Evolutionary conservation across 2,329 filamentous ascomycete species (phyloP).

Genomic region (Uncinocarpus reesii): DNA sequence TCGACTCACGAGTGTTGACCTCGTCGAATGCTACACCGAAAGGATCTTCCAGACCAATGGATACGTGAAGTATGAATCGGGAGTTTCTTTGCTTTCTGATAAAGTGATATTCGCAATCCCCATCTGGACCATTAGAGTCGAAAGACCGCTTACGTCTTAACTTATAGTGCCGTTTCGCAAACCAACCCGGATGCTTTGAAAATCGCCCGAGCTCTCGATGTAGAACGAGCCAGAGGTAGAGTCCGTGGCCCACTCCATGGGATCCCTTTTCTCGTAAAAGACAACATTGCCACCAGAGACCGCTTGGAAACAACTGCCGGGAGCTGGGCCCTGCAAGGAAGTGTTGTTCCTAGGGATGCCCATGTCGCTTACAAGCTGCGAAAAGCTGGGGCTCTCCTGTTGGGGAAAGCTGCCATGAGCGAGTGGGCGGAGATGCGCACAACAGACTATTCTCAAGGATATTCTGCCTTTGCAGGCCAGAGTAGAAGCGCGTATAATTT

Average conservation of each 20-base stretch:
- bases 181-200: conserved; percentile 55
- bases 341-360: conserved; percentile 57
- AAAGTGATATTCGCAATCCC: background rate
- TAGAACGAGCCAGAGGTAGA: conserved; percentile 48
- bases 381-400: conserved; percentile 54
- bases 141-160: background rate
- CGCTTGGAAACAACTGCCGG: conserved; percentile 66
- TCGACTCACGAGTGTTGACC: conserved; percentile 47
- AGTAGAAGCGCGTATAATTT: conserved; percentile 57
- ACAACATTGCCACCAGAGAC: conserved; percentile 60
- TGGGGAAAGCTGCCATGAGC: conserved; percentile 60
- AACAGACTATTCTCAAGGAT: conserved; percentile 58
- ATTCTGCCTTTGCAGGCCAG: conserved; percentile 55
- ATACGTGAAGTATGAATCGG: conserved; percentile 49
- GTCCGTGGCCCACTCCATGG: conserved; percentile 59
- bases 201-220: conserved; percentile 54
- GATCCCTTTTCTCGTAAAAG: conserved; percentile 65
- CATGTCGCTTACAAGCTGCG: conserved; percentile 52
- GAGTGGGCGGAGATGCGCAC: conserved; percentile 67
- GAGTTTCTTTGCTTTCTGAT: background rate
- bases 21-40: conserved; percentile 53
- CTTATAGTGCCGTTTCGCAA: conserved; percentile 44
- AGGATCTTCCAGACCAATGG: conserved; percentile 52
- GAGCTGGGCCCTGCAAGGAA: conserved; percentile 55
- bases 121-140: too few relatives aligned